Percentiles rank a stretch among this genome's conserved stretches.
Evolutionary conservation across 371 early-diverging fungal genomes (phyloP).

Genomic region (Mucor circinelloides): DNA sequence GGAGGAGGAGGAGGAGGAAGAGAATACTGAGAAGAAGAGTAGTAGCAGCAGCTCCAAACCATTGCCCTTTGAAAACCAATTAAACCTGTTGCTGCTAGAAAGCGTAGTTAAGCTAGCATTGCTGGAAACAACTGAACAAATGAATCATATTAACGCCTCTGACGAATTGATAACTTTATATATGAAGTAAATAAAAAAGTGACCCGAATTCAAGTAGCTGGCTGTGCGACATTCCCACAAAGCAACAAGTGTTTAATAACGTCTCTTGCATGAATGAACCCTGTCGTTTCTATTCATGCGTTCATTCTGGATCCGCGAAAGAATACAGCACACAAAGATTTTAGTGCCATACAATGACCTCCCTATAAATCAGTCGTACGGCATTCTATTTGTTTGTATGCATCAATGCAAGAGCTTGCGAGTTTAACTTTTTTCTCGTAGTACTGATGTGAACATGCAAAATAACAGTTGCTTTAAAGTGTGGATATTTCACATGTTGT

Average conservation of each 20-base stretch:
- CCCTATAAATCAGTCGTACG: no score
- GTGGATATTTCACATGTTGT: constrained; percentile 30
- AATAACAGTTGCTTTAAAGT: neutral
- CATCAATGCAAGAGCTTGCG: neutral
- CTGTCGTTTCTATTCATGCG: no score
- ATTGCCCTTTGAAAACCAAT: neutral
- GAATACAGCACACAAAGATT: no score
- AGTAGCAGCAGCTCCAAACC: neutral
- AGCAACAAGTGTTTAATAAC: neutral
- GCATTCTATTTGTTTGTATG: neutral
- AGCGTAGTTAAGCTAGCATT: constrained; percentile 64
- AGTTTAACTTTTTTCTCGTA: constrained; percentile 1
- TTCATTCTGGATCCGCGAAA: no score
- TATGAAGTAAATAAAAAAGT: constrained; percentile 25
- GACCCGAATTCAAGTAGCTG: neutral
- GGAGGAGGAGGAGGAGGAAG: neutral
- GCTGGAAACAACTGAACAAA: constrained; percentile 65
- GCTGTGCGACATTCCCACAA: constrained; percentile 23
- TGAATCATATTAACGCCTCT: constrained; percentile 63
- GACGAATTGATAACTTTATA: constrained; percentile 74
- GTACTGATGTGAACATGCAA: constrained; percentile 8
- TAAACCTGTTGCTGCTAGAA: constrained; percentile 67
- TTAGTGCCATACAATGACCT: no score
- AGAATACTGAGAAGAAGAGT: neutral
- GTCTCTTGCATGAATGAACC: no score